Evolutionary conservation across 2,329 filamentous ascomycete genomes (phyloP), one percentile per base, ranked within the genome.

Genomic region (Fusarium praegraminearum): DNA sequence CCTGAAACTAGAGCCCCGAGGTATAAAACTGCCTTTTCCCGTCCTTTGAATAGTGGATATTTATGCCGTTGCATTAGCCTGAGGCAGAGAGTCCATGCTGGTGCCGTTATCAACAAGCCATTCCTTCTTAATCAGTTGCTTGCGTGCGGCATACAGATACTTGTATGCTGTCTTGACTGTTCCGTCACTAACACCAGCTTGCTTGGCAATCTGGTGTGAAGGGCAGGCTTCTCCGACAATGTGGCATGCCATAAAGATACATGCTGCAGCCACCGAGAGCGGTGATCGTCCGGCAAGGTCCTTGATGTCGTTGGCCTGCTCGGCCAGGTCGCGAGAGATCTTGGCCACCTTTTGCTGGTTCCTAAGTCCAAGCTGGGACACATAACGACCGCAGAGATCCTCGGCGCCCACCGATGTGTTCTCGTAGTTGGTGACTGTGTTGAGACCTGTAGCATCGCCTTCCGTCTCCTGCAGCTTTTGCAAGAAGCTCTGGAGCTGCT

Each of bases 151-250:
- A 78, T 94, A 95, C 50, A 99, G 85, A 76, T 92, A 90, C 78
- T 96, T 96, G 84, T 98, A 99, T 0, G 95, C 94, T 28, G 93
- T 97, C 76, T 97, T 94, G 75, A 99, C 97, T 0, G 96, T 99
- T 57, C 96, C 94, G 77, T 99, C 97, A 78, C 94, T 98, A 30
- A 99, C 96, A 70, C 93, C 93, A 1, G 93, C 93, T 20, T 96
- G 91, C 26, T 82, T 80, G 7, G 93, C 92, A 73, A 99, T 98
- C 65, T 97, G 92, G 79, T 94, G 94, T n/a, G 93, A 91, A 35
- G 41, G 9, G 88, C 92, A 92, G 22, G 89, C 85, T 72, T 96
- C 88, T 58, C 91, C 92, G 83, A 97, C 91, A 38, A 98, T 86
- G 76, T 95, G 90, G 32, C 93, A 94, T 6, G 95, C 92, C 89